phyloP scores from a whole-genome alignment of 176 grass and related monocot genomes.

The Calamus simplicifolius region DNA sequence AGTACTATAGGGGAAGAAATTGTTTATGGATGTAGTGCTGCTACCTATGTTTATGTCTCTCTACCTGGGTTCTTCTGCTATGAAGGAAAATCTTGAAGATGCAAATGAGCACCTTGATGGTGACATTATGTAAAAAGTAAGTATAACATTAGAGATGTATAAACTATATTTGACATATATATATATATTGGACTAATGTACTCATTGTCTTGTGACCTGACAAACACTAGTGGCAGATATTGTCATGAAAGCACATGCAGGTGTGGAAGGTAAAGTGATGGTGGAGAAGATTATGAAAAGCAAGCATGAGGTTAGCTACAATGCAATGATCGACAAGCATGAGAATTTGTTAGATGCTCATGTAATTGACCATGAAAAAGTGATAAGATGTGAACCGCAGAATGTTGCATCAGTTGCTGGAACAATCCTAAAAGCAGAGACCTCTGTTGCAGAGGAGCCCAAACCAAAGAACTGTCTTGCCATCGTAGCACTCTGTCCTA shows the following conservation, averaged over 20 bases:
- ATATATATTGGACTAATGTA: too few relatives aligned
- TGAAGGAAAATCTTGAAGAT: slow-evolving; percentile 7
- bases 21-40: not conserved
- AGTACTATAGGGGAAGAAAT: slow-evolving; percentile 2
- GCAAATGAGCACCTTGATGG: slow-evolving; percentile 5
- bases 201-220: too few relatives aligned
- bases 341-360: slow-evolving; percentile 45
- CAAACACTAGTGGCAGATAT: slow-evolving; percentile 41
- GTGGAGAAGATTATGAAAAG: slow-evolving; percentile 48
- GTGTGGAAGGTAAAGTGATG: slow-evolving; percentile 50
- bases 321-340: slow-evolving; percentile 38
- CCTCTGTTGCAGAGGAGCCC: slow-evolving; percentile 50
- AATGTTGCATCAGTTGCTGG: slow-evolving; percentile 54
- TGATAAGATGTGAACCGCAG: slow-evolving; percentile 47
- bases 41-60: not conserved
- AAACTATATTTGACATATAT: too few relatives aligned
- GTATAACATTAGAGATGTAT: too few relatives aligned
- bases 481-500: too few relatives aligned
- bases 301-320: slow-evolving; percentile 41
- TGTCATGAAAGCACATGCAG: slow-evolving; percentile 43
- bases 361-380: slow-evolving; percentile 56
- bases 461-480: slow-evolving; percentile 21
- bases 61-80: not conserved
- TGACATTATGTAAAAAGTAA: not conserved
- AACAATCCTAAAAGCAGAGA: slow-evolving; percentile 37